Base-by-base conservation (phyloP, 1,139 yeast genomes). In the Geotrichum histeridarum region DNA sequence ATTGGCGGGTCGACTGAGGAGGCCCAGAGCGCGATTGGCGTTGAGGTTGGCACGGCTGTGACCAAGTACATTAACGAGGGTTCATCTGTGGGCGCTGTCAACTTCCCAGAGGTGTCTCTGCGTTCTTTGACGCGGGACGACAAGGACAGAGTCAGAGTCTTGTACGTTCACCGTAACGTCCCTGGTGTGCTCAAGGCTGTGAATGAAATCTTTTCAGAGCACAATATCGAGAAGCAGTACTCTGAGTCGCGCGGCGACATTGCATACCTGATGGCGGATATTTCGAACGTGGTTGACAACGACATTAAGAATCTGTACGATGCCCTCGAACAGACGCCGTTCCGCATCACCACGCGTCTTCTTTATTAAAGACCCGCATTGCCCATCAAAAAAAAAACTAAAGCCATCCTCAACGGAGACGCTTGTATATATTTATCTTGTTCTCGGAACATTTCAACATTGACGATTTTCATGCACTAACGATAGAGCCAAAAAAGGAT, bases 1-100 rank as follows among this genome's bases (percentile, higher is more conserved):
- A 93, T 93, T 66, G 99, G 99, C 75, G 99, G 99, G 61, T 90
- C 98, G 50, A 93, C 99, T 49, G 98, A 93, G 74, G 99, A 93
- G 77, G 99, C 99, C 37, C 99, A 93, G 78, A 82, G 90, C 58
- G 96, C 98, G 51, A 93, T 93, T 70, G 99, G 99, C 74, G 78
- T 91, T 59, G 99, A 93, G 76, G 99, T 93, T 58, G 91, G 86
- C 57, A 78, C 86, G 50, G 83, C 96, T 33, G 79, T 93, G 67
- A 78, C 91, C 62, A 89, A 88, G 71, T 94, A 90, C 77, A 86
- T 93, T 70, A 93, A 91, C 73, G 99, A 93, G 77, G 99, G 99
- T 76, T 78, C 84, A 64, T 86, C 98, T n/a, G 80, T 80, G 55
- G 98, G 97, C 66, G 93, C 99, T 7, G 99, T 93, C 59, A 93